A percentile compares a stretch with the other conserved stretches of the same genome.
Conservation (phyloP, 148 eudicot species). For the Spergularia bocconei region DNA sequence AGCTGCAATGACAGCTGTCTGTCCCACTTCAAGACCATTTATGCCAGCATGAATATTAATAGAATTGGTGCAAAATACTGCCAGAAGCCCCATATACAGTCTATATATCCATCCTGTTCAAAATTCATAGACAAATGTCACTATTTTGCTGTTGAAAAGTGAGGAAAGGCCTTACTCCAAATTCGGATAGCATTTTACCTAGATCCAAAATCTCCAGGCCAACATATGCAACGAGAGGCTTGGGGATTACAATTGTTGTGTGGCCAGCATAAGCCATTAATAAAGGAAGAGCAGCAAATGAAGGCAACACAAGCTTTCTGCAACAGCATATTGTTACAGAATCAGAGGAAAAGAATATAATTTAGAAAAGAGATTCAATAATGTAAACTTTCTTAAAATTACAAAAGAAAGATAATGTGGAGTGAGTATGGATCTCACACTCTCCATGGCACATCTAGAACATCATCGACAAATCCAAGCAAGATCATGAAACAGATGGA, state of each 20-base stretch:
- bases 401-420: not conserved
- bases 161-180: too few relatives aligned
- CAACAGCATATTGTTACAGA: constrained; percentile 25
- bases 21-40: constrained; percentile 99
- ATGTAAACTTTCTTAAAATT: not conserved
- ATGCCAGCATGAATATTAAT: constrained; percentile 97
- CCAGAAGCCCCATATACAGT: constrained; percentile 91
- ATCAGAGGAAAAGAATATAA: constrained; percentile 1
- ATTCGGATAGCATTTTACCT: constrained; percentile 41
- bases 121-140: constrained; percentile 5
- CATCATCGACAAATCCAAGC: constrained; percentile 97
- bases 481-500: constrained; percentile 93
- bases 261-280: constrained; percentile 99
- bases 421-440: constrained; percentile 59
- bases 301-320: constrained; percentile 89
- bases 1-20: constrained; percentile 81
- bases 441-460: constrained; percentile 98
- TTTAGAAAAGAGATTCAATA: not conserved
- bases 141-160: too few relatives aligned
- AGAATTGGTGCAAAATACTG: constrained; percentile 92
- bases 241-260: constrained; percentile 86
- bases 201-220: constrained; percentile 77
- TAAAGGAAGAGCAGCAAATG: constrained; percentile 89
- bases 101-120: constrained; percentile 79
- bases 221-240: constrained; percentile 74